Evolutionary conservation across 331 rosid genomes (phyloP).

Genomic region (Pyrus hybrid): DNA sequence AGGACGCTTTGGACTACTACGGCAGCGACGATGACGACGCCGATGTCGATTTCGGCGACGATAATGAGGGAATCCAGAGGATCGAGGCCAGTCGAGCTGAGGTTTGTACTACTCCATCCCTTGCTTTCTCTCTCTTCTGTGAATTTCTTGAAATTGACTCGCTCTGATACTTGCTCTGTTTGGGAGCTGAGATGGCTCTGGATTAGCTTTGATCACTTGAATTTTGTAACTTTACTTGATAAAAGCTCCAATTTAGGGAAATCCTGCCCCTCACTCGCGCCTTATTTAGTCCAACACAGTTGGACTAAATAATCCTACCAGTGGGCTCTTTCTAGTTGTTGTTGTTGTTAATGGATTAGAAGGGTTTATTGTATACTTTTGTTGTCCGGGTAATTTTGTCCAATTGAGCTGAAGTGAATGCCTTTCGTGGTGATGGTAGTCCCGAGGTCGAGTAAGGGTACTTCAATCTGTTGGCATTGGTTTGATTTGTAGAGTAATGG

Average conservation of each 20-base stretch:
- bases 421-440: background rate
- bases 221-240: background rate
- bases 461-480: background rate
- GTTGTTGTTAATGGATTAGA: background rate
- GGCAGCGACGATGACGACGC: constrained; percentile 36
- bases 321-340: background rate
- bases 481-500: background rate
- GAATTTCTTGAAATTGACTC: background rate
- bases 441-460: background rate
- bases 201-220: background rate
- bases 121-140: background rate
- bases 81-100: constrained; percentile 57
- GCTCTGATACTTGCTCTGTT: background rate
- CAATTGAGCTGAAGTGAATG: background rate
- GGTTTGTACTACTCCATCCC: constrained; percentile 21
- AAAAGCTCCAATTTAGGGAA: background rate
- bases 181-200: background rate
- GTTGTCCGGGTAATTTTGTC: background rate
- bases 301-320: background rate
- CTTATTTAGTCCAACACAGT: background rate
- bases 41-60: constrained; percentile 40
- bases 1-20: constrained; percentile 41
- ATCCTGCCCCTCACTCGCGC: too few species aligned
- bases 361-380: background rate
- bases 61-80: constrained; percentile 50